phyloP scores from a whole-genome alignment of 345 rosid species.

The Brassica cretica region DNA sequence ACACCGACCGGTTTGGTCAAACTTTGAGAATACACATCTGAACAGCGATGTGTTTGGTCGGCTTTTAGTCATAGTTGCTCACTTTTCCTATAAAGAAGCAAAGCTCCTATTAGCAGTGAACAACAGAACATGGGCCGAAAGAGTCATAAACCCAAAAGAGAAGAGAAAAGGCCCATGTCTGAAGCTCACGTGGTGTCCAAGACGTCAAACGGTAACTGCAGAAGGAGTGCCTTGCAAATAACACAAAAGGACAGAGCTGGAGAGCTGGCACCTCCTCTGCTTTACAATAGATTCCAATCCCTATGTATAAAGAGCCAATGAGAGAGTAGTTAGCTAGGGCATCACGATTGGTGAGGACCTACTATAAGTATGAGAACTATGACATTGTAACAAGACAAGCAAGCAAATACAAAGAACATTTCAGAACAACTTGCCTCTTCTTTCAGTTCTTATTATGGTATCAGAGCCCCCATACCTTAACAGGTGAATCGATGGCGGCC shows the following conservation, averaged over 20 bases:
- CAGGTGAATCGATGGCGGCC: not conserved
- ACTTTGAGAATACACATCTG: not conserved
- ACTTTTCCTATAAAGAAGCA: slow-evolving; percentile 9
- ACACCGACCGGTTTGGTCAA: not conserved
- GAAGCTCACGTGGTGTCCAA: too few species aligned
- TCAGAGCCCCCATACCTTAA: not conserved
- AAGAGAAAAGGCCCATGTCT: too few species aligned
- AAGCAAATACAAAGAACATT: not conserved
- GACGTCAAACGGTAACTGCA: too few species aligned
- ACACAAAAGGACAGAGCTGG: too few species aligned
- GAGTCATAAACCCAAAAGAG: too few species aligned
- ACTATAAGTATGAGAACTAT: too few species aligned
- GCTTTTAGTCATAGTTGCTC: slow-evolving; percentile 25
- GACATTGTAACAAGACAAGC: not conserved
- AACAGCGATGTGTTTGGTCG: slow-evolving; percentile 12
- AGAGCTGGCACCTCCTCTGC: too few species aligned
- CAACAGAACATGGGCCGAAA: too few species aligned
- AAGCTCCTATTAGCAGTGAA: too few species aligned
- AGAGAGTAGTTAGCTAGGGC: not conserved
- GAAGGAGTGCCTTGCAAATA: too few species aligned
- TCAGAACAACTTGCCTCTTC: not conserved
- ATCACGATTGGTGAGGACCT: not conserved
- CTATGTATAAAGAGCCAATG: not conserved
- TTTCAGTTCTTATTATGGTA: not conserved
- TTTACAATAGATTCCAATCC: not conserved